Base-by-base conservation (phyloP, 768 basidiomycete genomes). In the Leccinum arenicola region DNA sequence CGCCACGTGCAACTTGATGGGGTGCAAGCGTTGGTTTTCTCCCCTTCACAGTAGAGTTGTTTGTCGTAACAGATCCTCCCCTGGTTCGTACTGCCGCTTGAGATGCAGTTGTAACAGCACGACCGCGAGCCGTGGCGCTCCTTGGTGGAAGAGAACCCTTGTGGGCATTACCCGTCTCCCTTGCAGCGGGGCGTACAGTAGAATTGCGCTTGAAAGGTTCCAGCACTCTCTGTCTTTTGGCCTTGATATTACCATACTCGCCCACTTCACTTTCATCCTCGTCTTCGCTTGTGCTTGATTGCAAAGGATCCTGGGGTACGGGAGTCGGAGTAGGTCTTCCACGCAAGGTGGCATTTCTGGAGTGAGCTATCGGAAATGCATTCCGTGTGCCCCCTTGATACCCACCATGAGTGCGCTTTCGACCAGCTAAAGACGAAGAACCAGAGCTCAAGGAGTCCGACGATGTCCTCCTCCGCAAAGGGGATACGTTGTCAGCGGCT, bases 401-500 rank as follows among this genome's bases (percentile, higher is more conserved):
- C 9, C 50, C 31, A 3, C 60, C 57, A 50, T 59, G 70, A 12
- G 76, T 66, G 12, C 80, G 76, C 58, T 82, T 82, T 62, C 70
- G 77, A 36, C 80, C 77, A 53, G 77, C 73, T 35, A 61, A 58
- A 52, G 78, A 75, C 4, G 73, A 74, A 4, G 76, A 72, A 33
- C 68, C 73, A 10, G 79, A 73, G 43, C 72, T 68, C 23, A 75
- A 66, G 11, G 81, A 82, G 51, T 78, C 81, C 12, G 78, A 78
- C 4, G 78, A 79, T 7, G 73, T 70, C 31, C 71, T 70, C 9
- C 75, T 74, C n/a, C 72, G 70, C 50, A 78, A 64, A 27, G 79
- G 70, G 6, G 75, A 76, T 52, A 69, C 69, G 52, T 77, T 69
- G 51, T 76, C 75, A 23, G 70, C 66, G 9, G 79, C 77, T 4